These are phyloP conservation scores for Tilletia setariae DNA, from an alignment of 1,284 basidiomycete genomes.

Conservation along the genomic window DNA sequence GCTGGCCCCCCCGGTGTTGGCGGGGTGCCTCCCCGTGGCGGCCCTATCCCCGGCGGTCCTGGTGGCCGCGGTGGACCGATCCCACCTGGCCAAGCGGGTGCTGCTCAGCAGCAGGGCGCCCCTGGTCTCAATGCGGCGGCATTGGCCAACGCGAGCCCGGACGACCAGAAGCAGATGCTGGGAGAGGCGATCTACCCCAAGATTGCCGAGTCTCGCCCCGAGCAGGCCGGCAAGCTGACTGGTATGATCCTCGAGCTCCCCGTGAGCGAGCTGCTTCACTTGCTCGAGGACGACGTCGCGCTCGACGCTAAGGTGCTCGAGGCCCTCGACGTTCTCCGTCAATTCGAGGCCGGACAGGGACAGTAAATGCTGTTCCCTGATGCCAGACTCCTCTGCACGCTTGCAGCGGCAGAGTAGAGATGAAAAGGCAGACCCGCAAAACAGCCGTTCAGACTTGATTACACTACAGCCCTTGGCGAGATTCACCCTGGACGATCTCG, in stretches of 20 bases:
- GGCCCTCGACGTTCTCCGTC: conserved; percentile 52
- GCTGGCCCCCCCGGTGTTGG: conserved; percentile 29
- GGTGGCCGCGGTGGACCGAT: conserved; percentile 6
- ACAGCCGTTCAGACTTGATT: conserved; percentile 1
- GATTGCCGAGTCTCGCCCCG: conserved; percentile 48
- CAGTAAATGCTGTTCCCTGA: not conserved
- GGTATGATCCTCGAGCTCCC: conserved; percentile 55
- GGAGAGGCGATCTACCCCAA: conserved; percentile 55
- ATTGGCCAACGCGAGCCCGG: conserved; percentile 52
- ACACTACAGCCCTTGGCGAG: too few species aligned
- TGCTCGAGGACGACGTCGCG: conserved; percentile 52
- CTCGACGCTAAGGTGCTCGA: conserved; percentile 52
- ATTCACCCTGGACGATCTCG: too few species aligned
- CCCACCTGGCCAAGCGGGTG: conserved; percentile 8
- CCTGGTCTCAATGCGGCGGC: conserved; percentile 48
- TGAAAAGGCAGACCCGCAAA: not conserved
- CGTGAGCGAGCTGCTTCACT: conserved; percentile 52
- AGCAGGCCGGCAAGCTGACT: conserved; percentile 53
- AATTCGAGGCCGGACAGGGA: conserved; percentile 39
- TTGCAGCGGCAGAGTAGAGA: conserved; percentile 2
- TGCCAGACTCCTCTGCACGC: too few species aligned
- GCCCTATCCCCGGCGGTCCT: not conserved
- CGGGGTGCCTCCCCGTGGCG: conserved; percentile 31
- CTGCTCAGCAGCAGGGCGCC: conserved; percentile 36
- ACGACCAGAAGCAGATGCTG: conserved; percentile 56